phyloP scores from a whole-genome alignment of 176 grass and related monocot genomes.

The Avena sativa region DNA sequence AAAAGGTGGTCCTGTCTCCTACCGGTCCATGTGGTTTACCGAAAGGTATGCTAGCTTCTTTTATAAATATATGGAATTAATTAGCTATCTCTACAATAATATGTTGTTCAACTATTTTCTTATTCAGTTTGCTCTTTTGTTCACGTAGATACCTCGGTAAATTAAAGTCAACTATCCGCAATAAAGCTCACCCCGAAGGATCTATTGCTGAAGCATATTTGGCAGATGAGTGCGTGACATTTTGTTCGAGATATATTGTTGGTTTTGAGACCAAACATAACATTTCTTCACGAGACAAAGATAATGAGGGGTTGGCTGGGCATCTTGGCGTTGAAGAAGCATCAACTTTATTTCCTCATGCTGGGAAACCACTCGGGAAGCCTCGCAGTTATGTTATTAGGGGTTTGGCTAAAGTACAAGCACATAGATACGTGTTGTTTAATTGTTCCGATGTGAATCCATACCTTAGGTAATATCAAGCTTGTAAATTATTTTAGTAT shows the following conservation, averaged over 20 bases:
- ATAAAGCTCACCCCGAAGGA: no score
- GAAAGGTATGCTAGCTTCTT: neutral
- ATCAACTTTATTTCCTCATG: neutral
- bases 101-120: no score
- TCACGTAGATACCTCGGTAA: neutral
- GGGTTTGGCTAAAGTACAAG: neutral
- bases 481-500: neutral
- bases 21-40: neutral
- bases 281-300: neutral
- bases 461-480: conserved; percentile 23
- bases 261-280: neutral
- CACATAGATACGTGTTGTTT: neutral
- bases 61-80: no score
- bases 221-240: no score
- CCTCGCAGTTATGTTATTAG: neutral
- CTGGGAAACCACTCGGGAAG: neutral
- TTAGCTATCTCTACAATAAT: no score
- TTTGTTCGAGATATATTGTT: no score
- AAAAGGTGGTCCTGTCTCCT: neutral
- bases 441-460: neutral
- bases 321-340: neutral
- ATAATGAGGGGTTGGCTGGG: neutral
- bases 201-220: no score
- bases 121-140: neutral
- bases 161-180: neutral